A percentile compares a stretch with the other conserved stretches of the same genome.
Conservation (phyloP, 805 yeast species). For the Candida methanosorbosa region DNA sequence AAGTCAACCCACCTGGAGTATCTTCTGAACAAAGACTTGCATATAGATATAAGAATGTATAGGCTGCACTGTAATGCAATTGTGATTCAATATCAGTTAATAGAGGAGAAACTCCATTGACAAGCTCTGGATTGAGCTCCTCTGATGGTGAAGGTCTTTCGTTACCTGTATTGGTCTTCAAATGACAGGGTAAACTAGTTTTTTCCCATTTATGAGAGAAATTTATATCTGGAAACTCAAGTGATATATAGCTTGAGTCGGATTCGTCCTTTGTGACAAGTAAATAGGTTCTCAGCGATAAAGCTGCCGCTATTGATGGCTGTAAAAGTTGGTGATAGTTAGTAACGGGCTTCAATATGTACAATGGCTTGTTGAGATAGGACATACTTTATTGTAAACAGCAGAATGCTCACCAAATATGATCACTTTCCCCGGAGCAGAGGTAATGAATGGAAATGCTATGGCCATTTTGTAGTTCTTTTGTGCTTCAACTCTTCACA, state of each 20-base stretch:
- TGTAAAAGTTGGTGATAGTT: conserved; percentile 19
- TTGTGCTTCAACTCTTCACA: no score
- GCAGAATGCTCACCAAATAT: conserved; percentile 97
- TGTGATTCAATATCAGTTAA: conserved; percentile 40
- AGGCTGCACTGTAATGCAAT: conserved; percentile 69
- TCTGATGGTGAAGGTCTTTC: conserved; percentile 30
- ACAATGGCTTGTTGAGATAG: no score
- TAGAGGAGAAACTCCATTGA: conserved; percentile 35
- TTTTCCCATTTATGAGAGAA: conserved; percentile 58
- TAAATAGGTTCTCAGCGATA: conserved; percentile 76
- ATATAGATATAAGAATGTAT: conserved; percentile 76
- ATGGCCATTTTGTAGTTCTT: conserved; percentile 8
- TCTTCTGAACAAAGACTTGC: conserved; percentile 42
- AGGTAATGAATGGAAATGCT: conserved; percentile 54
- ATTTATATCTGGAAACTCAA: conserved; percentile 80
- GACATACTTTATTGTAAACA: conserved; percentile 62
- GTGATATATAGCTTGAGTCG: conserved; percentile 34
- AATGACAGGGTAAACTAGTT: conserved; percentile 53
- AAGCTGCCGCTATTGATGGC: conserved; percentile 95
- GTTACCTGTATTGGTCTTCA: conserved; percentile 16
- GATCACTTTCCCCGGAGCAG: conserved; percentile 96
- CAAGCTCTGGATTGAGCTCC: conserved; percentile 53
- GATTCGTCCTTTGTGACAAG: conserved; percentile 42
- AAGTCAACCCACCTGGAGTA: conserved; percentile 41
- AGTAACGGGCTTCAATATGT: no score